Conservation (phyloP, 2,329 filamentous ascomycete genomes). For the Aphanocladium album region DNA sequence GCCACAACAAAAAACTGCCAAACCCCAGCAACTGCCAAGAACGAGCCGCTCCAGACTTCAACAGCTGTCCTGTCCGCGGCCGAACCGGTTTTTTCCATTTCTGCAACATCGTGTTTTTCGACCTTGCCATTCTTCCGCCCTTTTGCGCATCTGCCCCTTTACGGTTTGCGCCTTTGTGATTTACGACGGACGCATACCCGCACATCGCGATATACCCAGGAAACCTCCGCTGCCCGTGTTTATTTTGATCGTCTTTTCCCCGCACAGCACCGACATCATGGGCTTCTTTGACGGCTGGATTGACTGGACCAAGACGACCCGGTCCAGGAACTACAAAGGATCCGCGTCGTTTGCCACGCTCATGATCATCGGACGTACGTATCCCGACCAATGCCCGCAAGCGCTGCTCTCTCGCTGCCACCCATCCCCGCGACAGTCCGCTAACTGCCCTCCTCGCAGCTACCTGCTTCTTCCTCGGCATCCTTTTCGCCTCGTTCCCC, state of each 20-base stretch:
- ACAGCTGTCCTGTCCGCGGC: not conserved
- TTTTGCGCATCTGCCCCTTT: not conserved
- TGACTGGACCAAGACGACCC: conserved; percentile 53
- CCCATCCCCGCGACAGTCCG: not conserved
- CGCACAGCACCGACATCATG: conserved; percentile 7
- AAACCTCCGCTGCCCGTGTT: not conserved
- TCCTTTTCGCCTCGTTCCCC: conserved; percentile 92
- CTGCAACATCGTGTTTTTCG: not conserved
- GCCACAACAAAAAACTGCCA: not conserved
- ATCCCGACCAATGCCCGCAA: not conserved
- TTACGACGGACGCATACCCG: no score
- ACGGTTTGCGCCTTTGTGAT: not conserved
- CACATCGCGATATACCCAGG: not conserved
- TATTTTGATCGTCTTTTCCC: not conserved
- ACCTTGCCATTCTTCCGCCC: no score
- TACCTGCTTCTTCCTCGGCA: conserved; percentile 95
- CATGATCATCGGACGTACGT: conserved; percentile 90
- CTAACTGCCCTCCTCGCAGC: conserved; percentile 41
- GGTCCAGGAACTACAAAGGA: conserved; percentile 53
- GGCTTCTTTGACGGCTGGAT: conserved; percentile 29
- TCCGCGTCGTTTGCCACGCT: conserved; percentile 85
- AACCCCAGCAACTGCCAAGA: conserved; percentile 1
- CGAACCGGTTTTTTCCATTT: not conserved
- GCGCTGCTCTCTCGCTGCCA: conserved; percentile 6
- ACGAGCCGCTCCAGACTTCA: not conserved